Evolutionary conservation across 768 basidiomycete genomes (phyloP), one percentile per base, ranked within the genome.

Genomic region (Amanita exitialis): DNA sequence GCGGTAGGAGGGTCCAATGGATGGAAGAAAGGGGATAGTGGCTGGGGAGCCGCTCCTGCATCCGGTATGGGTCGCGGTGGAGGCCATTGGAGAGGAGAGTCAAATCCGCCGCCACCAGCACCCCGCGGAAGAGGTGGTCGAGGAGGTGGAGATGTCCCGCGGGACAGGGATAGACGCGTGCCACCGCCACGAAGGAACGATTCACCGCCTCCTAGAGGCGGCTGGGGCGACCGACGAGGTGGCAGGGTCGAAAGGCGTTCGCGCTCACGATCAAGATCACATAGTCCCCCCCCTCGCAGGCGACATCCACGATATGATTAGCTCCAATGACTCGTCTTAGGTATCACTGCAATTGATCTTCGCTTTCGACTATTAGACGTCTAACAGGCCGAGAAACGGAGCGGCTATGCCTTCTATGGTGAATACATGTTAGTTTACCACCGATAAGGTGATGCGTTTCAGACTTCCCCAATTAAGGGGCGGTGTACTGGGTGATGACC

Each of bases 11-110:
- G 58, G 3, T 27, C 54, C 53, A 57, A 52, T 30, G 55, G 56
- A 63, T 64, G 64, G 63, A 67, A 57, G 55, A 62, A 66, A 59
- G 64, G 68, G 64, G 57, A 54, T 54, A 62, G 63, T 38, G 54
- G 61, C 27, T 61, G 64, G 32, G 49, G 49, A 41, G 58, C 58
- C 32, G 62, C 71, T 38, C 70, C 67, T 12, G 70, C 65, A 10
- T 54, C 67, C 28, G 53, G 61, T 15, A 53, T 60, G 32, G 64
- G 65, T 4, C 64, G 67, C 39, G 64, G 81, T 41, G 79, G 80
- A 36, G 84, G 85, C 0, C 84, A 86, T 63, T 88, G 85, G 83
- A 73, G 87, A 38, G 87, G 86, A 0, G 81, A 74, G 13, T 84
- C 86, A 1, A 75, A 80, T 57, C 69, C 69, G 1, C 70, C 71